These are phyloP conservation scores for Byssothecium circinans DNA, from an alignment of 2,329 filamentous ascomycete species.

Conservation along the genomic window DNA sequence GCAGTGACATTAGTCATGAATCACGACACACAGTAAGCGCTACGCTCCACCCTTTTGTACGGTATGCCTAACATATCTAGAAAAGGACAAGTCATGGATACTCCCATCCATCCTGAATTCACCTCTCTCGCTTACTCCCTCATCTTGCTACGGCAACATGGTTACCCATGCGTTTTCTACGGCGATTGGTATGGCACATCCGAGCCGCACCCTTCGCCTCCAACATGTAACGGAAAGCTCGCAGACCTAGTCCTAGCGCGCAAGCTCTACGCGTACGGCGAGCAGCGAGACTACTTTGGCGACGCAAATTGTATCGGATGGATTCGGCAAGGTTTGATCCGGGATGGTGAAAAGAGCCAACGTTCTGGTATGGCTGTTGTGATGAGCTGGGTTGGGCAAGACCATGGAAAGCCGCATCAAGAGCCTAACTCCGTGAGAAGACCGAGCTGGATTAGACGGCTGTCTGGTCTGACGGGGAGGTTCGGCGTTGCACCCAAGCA, in stretches of 20 bases:
- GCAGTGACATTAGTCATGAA: constrained; percentile 4
- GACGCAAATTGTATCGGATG: constrained; percentile 1
- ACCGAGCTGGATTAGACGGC: constrained; percentile 1
- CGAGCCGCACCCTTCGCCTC: not conserved
- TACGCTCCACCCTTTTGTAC: not conserved
- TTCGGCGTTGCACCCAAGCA: not conserved
- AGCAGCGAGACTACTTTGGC: not conserved
- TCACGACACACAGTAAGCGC: constrained; percentile 4
- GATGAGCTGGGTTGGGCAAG: not conserved
- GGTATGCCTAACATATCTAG: not conserved
- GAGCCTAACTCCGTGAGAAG: not conserved
- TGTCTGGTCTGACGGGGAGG: not conserved
- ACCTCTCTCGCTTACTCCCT: constrained; percentile 1
- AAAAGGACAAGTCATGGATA: constrained; percentile 4
- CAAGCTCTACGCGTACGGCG: constrained; percentile 2
- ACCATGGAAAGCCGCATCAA: not conserved
- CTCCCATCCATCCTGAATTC: constrained; percentile 1
- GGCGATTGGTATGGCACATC: constrained; percentile 2
- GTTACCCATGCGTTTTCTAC: constrained; percentile 4
- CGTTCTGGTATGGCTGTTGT: constrained; percentile 1
- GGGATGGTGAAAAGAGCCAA: not conserved
- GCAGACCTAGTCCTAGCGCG: constrained; percentile 1
- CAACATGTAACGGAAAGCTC: constrained; percentile 2
- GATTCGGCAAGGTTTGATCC: not conserved
- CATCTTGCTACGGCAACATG: constrained; percentile 1